These are phyloP conservation scores for Nannochloropsis gaditana DNA, from an alignment of 108 stramenopile species.

Conservation along the genomic window DNA sequence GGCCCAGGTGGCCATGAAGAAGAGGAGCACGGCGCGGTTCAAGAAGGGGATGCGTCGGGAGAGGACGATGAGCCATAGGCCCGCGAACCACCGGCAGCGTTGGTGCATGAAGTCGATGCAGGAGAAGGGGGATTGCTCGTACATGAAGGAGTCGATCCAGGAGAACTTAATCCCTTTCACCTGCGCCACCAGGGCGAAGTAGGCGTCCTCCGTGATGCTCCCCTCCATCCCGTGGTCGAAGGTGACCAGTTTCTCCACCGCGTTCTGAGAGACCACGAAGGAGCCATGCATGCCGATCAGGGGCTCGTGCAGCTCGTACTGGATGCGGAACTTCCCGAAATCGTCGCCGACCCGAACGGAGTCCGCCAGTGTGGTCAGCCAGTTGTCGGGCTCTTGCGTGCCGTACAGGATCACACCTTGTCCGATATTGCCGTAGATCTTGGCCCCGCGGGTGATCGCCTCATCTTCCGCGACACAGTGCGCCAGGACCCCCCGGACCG, in stretches of 20 bases:
- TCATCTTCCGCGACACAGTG: slow-evolving; percentile 19
- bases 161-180: slow-evolving; percentile 15
- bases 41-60: background rate
- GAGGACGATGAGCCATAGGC: background rate
- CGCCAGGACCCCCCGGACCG: background rate
- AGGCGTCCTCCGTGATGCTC: background rate
- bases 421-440: slow-evolving; percentile 20
- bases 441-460: background rate
- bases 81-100: slow-evolving; percentile 3
- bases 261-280: slow-evolving; percentile 1
- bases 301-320: slow-evolving; percentile 12
- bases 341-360: slow-evolving; percentile 16
- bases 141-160: background rate
- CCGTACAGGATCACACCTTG: slow-evolving; percentile 23
- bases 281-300: slow-evolving; percentile 19
- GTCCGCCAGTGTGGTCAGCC: slow-evolving; percentile 21
- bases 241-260: background rate
- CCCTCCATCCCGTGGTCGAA: slow-evolving; percentile 17
- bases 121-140: background rate
- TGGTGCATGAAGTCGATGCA: slow-evolving; percentile 8
- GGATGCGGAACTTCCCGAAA: slow-evolving; percentile 24
- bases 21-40: background rate
- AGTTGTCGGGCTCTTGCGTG: slow-evolving; percentile 21
- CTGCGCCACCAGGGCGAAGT: background rate
- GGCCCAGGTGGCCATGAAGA: background rate